These are phyloP conservation scores for Scenedesmus sp. DNA, from an alignment of 163 green algal genomes.

Conservation along the genomic window DNA sequence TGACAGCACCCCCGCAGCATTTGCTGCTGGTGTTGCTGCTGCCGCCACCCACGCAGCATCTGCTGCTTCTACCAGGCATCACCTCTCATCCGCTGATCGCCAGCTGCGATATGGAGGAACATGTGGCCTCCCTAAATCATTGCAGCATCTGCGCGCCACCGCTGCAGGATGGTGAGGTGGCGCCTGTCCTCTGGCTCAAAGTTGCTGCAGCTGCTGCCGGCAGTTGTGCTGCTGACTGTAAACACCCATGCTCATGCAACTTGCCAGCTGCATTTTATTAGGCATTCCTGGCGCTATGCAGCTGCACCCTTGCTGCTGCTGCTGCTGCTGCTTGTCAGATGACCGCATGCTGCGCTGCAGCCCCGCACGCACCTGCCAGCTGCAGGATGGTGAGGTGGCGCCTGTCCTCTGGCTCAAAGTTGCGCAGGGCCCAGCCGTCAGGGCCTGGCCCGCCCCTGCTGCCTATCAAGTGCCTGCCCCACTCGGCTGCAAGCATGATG, in stretches of 20 bases:
- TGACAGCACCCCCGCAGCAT: no score
- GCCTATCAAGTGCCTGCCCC: conserved; percentile 37
- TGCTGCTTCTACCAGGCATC: no score
- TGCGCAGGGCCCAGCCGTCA: conserved; percentile 28
- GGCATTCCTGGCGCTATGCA: neutral
- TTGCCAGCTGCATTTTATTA: no score
- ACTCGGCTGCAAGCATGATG: conserved; percentile 2
- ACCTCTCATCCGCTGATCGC: no score
- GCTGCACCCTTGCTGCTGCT: neutral
- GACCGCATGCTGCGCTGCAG: neutral
- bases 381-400: conserved; percentile 35
- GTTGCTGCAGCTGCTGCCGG: neutral
- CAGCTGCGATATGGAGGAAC: no score
- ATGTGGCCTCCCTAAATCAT: no score
- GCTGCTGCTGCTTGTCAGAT: neutral
- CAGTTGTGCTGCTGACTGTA: no score
- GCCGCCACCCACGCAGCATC: no score
- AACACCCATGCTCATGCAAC: no score
- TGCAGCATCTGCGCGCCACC: no score
- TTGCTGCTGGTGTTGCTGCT: no score
- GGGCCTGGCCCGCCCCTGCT: neutral
- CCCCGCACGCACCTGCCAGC: conserved; percentile 57
- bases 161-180: conserved; percentile 37
- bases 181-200: conserved; percentile 37
- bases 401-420: conserved; percentile 49